Percentiles rank a stretch among this genome's conserved stretches.
These are phyloP conservation scores for Massarina eburnea DNA, from an alignment of 2,329 filamentous ascomycete genomes.

Conservation along the genomic window DNA sequence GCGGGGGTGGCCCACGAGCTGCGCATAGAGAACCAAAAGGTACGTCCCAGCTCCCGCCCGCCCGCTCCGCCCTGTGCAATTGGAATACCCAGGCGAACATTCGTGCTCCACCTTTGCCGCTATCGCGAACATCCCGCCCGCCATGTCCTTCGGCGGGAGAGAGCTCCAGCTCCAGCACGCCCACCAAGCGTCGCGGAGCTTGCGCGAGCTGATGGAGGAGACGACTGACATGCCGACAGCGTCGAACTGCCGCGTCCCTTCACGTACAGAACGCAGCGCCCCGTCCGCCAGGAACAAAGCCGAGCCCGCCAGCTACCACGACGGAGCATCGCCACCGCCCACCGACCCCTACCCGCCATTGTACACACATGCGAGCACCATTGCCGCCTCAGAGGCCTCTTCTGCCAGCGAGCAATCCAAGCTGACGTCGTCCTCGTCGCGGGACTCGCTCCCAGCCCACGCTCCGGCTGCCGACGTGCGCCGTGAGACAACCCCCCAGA, in stretches of 20 bases:
- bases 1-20: slow-evolving; percentile 27
- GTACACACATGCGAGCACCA: slow-evolving; percentile 31
- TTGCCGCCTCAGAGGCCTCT: slow-evolving; percentile 28
- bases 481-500: slow-evolving; percentile 27
- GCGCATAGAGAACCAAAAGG: slow-evolving; percentile 17
- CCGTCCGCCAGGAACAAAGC: slow-evolving; percentile 23
- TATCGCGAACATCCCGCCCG: slow-evolving; percentile 16
- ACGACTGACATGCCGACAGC: slow-evolving; percentile 28
- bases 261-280: slow-evolving; percentile 12
- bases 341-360: slow-evolving; percentile 6
- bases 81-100: not conserved
- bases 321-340: slow-evolving; percentile 9
- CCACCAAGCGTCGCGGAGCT: slow-evolving; percentile 12
- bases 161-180: slow-evolving; percentile 10
- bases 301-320: slow-evolving; percentile 19
- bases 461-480: slow-evolving; percentile 21
- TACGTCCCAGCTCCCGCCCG: not conserved
- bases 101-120: slow-evolving; percentile 16
- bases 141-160: not conserved
- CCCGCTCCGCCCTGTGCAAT: not conserved
- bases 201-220: slow-evolving; percentile 6
- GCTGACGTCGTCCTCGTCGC: slow-evolving; percentile 33
- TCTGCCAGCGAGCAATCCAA: slow-evolving; percentile 27
- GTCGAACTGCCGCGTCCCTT: slow-evolving; percentile 13
- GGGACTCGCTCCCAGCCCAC: slow-evolving; percentile 25